phyloP scores from a whole-genome alignment of 169 alveolate genomes.

The Sarcocystis neurona region DNA sequence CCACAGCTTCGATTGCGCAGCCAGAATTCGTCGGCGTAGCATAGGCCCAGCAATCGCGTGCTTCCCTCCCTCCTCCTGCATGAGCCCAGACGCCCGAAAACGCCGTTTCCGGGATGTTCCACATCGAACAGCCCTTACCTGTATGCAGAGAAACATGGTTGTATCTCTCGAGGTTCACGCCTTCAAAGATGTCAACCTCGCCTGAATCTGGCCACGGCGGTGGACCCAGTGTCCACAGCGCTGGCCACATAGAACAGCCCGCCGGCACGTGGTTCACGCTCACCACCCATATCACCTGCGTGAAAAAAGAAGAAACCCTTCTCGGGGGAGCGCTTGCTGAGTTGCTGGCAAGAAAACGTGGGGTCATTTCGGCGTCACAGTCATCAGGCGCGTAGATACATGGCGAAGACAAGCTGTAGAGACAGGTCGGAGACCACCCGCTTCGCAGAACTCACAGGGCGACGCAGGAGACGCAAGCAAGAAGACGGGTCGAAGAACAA shows the following conservation, averaged over 20 bases:
- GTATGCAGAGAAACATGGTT: slow-evolving; percentile 37
- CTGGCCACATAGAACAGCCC: slow-evolving; percentile 57
- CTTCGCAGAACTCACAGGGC: no score
- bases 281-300: slow-evolving; percentile 48
- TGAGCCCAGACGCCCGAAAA: slow-evolving; percentile 39
- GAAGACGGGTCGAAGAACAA: no score
- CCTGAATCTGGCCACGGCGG: slow-evolving; percentile 61
- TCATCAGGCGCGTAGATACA: no score
- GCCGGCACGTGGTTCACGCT: slow-evolving; percentile 52
- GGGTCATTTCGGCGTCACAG: no score
- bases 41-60: slow-evolving; percentile 35
- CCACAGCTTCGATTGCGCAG: slow-evolving; percentile 43
- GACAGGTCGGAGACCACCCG: no score
- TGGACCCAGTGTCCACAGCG: slow-evolving; percentile 53
- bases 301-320: no score
- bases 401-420: no score
- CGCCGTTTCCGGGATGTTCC: background rate
- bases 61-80: background rate
- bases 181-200: slow-evolving; percentile 51
- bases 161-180: slow-evolving; percentile 25
- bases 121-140: slow-evolving; percentile 42
- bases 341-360: no score
- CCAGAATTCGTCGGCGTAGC: slow-evolving; percentile 47
- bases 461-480: no score
- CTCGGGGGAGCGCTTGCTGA: no score